Percentiles rank a stretch among this genome's conserved stretches.
Conservation (phyloP, 192 early-diverging fungal species). For the Linderina pennispora region DNA sequence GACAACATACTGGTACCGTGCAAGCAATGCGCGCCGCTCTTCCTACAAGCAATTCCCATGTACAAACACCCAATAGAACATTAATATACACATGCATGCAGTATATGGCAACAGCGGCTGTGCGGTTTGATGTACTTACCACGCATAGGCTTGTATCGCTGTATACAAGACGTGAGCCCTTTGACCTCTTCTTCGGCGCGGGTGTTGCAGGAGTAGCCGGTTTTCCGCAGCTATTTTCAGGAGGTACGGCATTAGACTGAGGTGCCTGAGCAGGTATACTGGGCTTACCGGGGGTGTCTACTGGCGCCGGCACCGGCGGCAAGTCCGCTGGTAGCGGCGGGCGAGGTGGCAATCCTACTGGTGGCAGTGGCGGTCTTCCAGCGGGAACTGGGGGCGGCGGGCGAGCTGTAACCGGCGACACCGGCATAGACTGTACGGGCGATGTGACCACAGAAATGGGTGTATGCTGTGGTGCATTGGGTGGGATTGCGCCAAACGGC, state of each 20-base stretch:
- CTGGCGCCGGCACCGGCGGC: no score
- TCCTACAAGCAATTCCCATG: no score
- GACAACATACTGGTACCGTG: conserved; percentile 14
- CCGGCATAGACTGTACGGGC: neutral
- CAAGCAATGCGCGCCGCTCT: conserved; percentile 30
- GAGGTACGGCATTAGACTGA: conserved; percentile 5
- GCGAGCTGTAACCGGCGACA: neutral
- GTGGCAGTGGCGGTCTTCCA: no score
- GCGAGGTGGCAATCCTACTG: neutral
- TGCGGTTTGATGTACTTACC: conserved; percentile 23
- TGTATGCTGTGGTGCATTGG: neutral
- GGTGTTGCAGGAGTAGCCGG: conserved; percentile 1
- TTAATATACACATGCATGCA: no score
- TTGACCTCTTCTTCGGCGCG: conserved; percentile 8
- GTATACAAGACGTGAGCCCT: conserved; percentile 31
- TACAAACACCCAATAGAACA: neutral
- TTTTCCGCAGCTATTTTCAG: conserved; percentile 6
- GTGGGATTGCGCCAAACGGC: neutral
- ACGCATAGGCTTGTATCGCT: conserved; percentile 20
- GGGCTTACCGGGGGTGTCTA: conserved; percentile 26
- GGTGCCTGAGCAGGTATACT: conserved; percentile 9
- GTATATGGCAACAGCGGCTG: no score
- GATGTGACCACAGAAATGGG: neutral
- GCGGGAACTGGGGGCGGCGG: neutral
- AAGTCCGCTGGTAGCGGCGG: neutral